phyloP scores from a whole-genome alignment of 169 alveolate species.

The Plasmodium adleri region DNA sequence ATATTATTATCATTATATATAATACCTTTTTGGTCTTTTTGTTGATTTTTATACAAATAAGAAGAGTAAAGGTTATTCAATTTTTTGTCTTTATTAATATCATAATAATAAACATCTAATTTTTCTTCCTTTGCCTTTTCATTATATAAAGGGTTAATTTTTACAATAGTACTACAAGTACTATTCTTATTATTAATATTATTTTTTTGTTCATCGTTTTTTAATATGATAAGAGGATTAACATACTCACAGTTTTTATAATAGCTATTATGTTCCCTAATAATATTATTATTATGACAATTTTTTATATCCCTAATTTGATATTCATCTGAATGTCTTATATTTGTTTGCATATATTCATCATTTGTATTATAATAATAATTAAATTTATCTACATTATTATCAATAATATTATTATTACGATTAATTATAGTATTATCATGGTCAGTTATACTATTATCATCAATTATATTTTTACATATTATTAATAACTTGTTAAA shows the following conservation, averaged over 20 bases:
- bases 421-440: background rate
- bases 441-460: slow-evolving; percentile 1
- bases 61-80: too few relatives aligned
- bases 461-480: slow-evolving; percentile 49
- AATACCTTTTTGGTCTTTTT: background rate
- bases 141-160: background rate
- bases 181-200: background rate
- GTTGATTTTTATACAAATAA: too few relatives aligned
- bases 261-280: too few relatives aligned
- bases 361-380: background rate
- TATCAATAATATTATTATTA: background rate
- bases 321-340: background rate
- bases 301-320: background rate
- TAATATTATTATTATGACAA: background rate
- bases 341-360: background rate
- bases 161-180: background rate
- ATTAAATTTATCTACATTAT: background rate
- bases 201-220: too few relatives aligned
- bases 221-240: too few relatives aligned
- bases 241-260: too few relatives aligned
- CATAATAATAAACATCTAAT: background rate
- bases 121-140: slow-evolving; percentile 1
- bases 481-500: slow-evolving; percentile 35
- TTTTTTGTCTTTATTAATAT: too few relatives aligned
- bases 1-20: background rate